Base-by-base conservation (phyloP, 164 flowering plant genomes). In the Stephania cephalantha region DNA sequence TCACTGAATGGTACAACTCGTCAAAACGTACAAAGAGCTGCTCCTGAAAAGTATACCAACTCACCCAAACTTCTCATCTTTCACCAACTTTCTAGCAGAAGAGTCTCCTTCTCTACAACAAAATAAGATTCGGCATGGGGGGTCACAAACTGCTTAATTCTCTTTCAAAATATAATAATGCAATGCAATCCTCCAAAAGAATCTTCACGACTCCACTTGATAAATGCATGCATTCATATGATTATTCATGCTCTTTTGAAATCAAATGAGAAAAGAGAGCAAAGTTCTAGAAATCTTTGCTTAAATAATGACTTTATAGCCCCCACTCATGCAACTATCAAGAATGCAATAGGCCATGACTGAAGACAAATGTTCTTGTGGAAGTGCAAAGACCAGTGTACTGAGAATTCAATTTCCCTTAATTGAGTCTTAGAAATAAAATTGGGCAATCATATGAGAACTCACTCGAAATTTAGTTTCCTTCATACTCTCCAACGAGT, bases 401-500 rank as follows among this genome's bases (percentile, higher is more conserved):
- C 12, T 11, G n/a, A 35, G 42, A 69, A 8, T 18, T 69, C 22
- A 45, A 31, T 68, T 68, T 17, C 45, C n/a, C 30, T 30, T 7
- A 9, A 6, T 15, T 22, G 58, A 7, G 77, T 74, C 58, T 42
- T 25, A 13, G 29, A 63, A 71, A 76, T 29, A 71, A 1, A 66
- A 74, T 76, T 15, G 45, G 63, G 5, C 6, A 15, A n/a, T 17
- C 35, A 6, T 46, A 9, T 3, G 42, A n/a, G 61, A 0, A 78
- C 95, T 87, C 83, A 92, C 98, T 70, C 69, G 87, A 75, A 73
- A 77, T 72, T 84, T 85, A 17, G 90, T 81, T 63, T 89, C 83
- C 31, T 77, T 81, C 22, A 90, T 7, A 52, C 78, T 84, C 65
- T 88, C 94, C 68, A 92, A 74, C 61, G 80, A 74, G 75, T 86